Base-by-base conservation (phyloP, 495 filamentous ascomycete genomes). In the Penicillium chermesinum region DNA sequence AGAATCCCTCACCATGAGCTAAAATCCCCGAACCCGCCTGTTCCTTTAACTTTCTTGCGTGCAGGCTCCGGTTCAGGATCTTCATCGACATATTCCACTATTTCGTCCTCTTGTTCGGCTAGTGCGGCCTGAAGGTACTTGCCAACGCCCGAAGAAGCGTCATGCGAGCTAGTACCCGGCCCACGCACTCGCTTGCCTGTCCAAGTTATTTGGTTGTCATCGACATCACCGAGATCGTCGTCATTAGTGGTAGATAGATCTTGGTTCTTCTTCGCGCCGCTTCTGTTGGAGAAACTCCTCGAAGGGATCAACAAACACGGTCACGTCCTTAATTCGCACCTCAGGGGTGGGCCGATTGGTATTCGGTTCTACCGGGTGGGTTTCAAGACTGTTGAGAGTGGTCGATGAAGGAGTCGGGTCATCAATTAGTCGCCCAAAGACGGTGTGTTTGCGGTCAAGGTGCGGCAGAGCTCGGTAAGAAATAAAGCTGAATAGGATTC, bases 381-480 rank as follows among this genome's bases (percentile, higher is more conserved):
- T 75, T 62, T 99, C 93, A 62, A 99, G 80, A 27, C 73, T 74
- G 44, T 74, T 73, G 6, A 96, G 69, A 2, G 86, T 84, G 13
- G 64, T 53, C 15, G 72, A 69, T 10, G 72, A 75, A 2, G 72
- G 72, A 12, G 88, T 85, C 44, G 82, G 57, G 8, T 88, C 89
- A 21, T 85, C 88, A 13, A 95, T 86, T 2, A 97, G 82, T 22
- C 79, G 77, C 2, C 82, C 93, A 57, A 98, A 97, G 21, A 97
- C 86, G n/a, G 93, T 97, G 64, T 98, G 93, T 53, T 98, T 98
- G 46, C 83, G 75, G 62, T 96, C 88, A 10, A 98, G 77, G 69
- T 98, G 93, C 59, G 81, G 80, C 1, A 83, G 78, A 1, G 85
- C 75, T 15, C 86, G 83, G 63, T 97, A 97, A 1, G 83, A 87